Conservation (phyloP, 2,329 filamentous ascomycete species). For the Diaporthe sp. region DNA sequence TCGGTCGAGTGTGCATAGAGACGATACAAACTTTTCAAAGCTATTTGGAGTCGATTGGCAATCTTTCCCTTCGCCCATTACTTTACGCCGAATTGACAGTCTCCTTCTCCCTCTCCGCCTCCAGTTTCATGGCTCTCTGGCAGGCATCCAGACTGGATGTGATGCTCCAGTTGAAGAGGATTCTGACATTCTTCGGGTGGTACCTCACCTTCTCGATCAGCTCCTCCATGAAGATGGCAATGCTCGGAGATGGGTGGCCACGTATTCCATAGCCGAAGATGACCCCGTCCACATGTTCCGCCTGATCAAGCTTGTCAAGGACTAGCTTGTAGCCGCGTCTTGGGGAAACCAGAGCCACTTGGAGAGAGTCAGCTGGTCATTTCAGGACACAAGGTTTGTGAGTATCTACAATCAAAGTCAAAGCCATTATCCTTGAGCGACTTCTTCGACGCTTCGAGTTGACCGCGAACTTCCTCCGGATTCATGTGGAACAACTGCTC, state of each 20-base stretch:
- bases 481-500: background rate
- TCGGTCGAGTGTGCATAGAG: background rate
- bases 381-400: no score
- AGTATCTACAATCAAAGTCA: background rate
- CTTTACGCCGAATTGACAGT: background rate
- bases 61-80: background rate
- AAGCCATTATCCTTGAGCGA: background rate
- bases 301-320: background rate
- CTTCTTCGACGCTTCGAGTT: background rate
- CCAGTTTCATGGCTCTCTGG: background rate
- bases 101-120: background rate
- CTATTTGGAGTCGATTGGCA: background rate
- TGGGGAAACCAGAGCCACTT: background rate
- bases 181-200: conserved; percentile 1
- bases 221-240: background rate
- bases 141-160: conserved; percentile 8
- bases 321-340: background rate
- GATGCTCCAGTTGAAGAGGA: conserved; percentile 5
- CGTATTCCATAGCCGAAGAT: background rate
- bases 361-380: background rate
- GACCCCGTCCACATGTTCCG: background rate
- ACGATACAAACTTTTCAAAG: background rate
- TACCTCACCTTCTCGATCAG: background rate
- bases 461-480: background rate
- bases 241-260: conserved; percentile 3